Evolutionary conservation across 768 basidiomycete genomes (phyloP).

Genomic region (Naganishia onofrii): DNA sequence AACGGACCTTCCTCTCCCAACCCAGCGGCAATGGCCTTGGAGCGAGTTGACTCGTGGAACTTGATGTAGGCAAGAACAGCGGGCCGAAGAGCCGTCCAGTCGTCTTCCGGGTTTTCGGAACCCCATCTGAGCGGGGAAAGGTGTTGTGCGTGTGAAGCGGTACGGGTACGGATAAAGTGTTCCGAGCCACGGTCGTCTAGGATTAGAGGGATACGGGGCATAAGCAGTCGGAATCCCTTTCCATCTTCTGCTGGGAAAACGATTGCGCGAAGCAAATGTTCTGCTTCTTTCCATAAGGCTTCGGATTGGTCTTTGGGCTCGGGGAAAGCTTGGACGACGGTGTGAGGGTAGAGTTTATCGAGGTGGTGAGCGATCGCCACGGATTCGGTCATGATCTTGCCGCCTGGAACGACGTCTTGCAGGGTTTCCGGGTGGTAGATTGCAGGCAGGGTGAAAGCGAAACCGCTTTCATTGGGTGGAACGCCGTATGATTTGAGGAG

Average conservation of each 20-base stretch:
- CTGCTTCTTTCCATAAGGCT: neutral
- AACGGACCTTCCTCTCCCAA: slow-evolving; percentile 9
- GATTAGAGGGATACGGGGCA: slow-evolving; percentile 22
- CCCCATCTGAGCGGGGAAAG: slow-evolving; percentile 8
- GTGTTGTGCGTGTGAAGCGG: neutral
- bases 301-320: slow-evolving; percentile 7
- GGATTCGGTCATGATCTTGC: slow-evolving; percentile 24
- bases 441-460: slow-evolving; percentile 21
- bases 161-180: slow-evolving; percentile 31
- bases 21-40: neutral
- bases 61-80: neutral
- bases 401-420: slow-evolving; percentile 21
- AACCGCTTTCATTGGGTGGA: neutral
- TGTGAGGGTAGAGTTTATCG: slow-evolving; percentile 15
- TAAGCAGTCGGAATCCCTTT: neutral
- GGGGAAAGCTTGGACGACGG: slow-evolving; percentile 14
- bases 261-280: neutral
- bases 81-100: slow-evolving; percentile 20
- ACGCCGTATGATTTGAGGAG: slow-evolving; percentile 28
- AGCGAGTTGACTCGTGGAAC: neutral
- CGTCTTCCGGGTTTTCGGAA: slow-evolving; percentile 18
- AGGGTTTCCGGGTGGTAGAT: slow-evolving; percentile 26
- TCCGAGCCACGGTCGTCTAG: slow-evolving; percentile 28
- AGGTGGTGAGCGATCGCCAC: slow-evolving; percentile 27
- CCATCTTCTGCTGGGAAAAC: neutral